Percentiles rank a stretch among this genome's conserved stretches.
phyloP scores from a whole-genome alignment of 2,329 filamentous ascomycete species.

The Ophioceras dolichostomum region DNA sequence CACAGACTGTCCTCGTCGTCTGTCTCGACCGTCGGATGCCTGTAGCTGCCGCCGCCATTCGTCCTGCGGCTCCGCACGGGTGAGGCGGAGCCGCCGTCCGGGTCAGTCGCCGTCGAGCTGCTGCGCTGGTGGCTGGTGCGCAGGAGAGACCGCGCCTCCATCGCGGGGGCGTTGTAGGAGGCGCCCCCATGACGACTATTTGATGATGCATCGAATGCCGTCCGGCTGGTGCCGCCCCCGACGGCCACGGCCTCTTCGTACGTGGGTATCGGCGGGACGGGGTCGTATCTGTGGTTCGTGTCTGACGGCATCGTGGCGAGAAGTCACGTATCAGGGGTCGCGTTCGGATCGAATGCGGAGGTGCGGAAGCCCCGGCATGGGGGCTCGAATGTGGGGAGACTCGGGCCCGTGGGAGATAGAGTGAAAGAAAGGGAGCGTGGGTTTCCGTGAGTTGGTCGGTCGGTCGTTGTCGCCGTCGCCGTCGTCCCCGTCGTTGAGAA shows the following conservation, averaged over 20 bases:
- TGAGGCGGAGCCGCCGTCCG: slow-evolving; percentile 11
- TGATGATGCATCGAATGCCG: slow-evolving; percentile 13
- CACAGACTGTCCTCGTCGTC: slow-evolving; percentile 54
- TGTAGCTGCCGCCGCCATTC: slow-evolving; percentile 49
- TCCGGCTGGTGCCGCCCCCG: slow-evolving; percentile 43
- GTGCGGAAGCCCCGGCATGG: not conserved
- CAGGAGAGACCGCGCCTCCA: slow-evolving; percentile 68
- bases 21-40: slow-evolving; percentile 66
- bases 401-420: not conserved
- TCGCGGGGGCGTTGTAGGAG: slow-evolving; percentile 45
- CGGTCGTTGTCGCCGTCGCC: not conserved
- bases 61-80: slow-evolving; percentile 26
- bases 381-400: not conserved
- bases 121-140: slow-evolving; percentile 31
- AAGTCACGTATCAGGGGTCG: too few relatives aligned
- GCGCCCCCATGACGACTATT: too few relatives aligned
- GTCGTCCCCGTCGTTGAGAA: too few relatives aligned
- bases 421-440: not conserved
- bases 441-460: not conserved
- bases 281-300: slow-evolving; percentile 45
- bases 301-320: slow-evolving; percentile 26
- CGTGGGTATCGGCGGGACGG: slow-evolving; percentile 64
- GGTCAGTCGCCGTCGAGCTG: slow-evolving; percentile 18
- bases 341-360: not conserved
- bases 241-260: slow-evolving; percentile 71